These are phyloP conservation scores for Penicillium vulpinum DNA, from an alignment of 2,329 filamentous ascomycete genomes.

Conservation along the genomic window DNA sequence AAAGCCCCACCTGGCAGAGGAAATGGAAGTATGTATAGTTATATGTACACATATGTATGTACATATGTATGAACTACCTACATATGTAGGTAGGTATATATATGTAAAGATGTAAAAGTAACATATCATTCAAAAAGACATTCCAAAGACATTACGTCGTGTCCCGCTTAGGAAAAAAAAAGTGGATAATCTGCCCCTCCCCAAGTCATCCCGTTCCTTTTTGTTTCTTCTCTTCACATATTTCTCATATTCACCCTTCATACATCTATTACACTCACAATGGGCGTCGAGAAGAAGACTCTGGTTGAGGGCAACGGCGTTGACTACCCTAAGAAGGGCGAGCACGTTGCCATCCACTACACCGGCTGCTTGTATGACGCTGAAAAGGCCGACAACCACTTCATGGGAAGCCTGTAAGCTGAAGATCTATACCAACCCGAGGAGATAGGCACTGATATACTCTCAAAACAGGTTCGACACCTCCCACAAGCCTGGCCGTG, in stretches of 20 bases:
- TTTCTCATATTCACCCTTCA: background rate
- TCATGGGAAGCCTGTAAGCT: constrained; percentile 69
- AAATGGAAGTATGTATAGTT: too few species aligned
- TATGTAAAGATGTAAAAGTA: too few species aligned
- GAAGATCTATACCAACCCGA: background rate
- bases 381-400: constrained; percentile 58
- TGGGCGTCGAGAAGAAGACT: constrained; percentile 73
- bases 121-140: too few species aligned
- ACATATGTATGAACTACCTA: too few species aligned
- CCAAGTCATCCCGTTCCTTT: background rate
- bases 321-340: constrained; percentile 62
- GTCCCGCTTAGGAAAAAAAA: constrained; percentile 4
- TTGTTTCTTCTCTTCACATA: background rate
- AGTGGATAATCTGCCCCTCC: constrained; percentile 9
- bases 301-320: constrained; percentile 62
- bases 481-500: constrained; percentile 65
- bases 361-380: constrained; percentile 78
- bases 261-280: constrained; percentile 36
- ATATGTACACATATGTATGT: too few species aligned
- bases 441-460: background rate
- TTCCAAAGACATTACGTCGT: background rate
- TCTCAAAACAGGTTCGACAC: constrained; percentile 74
- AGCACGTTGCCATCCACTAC: constrained; percentile 85
- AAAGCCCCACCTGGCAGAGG: too few species aligned
- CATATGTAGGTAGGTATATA: too few species aligned